A percentile compares a stretch with the other conserved stretches of the same genome.
Evolutionary conservation across 345 rosid genomes (phyloP).

Genomic region (Moricandia moricandioides): DNA sequence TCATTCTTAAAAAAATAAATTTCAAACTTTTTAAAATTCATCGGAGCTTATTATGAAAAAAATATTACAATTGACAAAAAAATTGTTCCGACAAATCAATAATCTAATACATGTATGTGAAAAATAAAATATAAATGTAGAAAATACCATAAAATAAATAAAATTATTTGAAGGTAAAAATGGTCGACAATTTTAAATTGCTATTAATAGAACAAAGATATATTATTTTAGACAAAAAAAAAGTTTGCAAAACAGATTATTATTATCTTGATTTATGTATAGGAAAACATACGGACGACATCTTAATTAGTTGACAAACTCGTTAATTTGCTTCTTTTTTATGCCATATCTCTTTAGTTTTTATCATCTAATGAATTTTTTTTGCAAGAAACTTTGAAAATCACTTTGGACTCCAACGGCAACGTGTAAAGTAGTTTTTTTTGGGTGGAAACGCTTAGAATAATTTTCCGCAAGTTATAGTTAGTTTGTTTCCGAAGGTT

Average conservation of each 20-base stretch:
- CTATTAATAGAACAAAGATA: neutral
- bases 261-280: neutral
- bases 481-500: neutral
- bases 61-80: neutral
- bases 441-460: neutral
- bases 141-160: neutral
- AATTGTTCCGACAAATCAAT: neutral
- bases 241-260: neutral
- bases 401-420: neutral
- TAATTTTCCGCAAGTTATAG: neutral
- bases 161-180: neutral
- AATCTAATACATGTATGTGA: neutral
- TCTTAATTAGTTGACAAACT: neutral
- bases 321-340: neutral
- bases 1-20: too few species aligned
- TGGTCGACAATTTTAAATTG: neutral
- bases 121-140: neutral
- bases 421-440: neutral
- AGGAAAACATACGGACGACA: neutral
- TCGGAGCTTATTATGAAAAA: neutral
- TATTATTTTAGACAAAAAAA: neutral
- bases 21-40: neutral
- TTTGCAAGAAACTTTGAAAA: neutral
- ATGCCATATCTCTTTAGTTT: neutral
- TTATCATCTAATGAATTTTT: neutral